Conservation (phyloP, 2,329 filamentous ascomycete genomes). For the Aspergillus fructus region DNA sequence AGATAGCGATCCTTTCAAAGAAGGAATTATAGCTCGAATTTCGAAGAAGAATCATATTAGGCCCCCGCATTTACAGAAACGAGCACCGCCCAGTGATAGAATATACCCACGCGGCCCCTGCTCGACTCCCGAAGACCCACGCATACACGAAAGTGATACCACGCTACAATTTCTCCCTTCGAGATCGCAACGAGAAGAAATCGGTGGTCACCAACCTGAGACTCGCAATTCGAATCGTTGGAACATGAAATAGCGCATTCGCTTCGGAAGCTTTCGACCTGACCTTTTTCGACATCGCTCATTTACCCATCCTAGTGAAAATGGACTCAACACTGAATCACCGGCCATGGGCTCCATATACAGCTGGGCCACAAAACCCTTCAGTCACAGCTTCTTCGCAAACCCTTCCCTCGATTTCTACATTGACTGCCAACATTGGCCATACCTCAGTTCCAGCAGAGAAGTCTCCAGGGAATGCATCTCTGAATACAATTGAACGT, state of each 20-base stretch:
- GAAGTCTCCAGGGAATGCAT: slow-evolving; percentile 43
- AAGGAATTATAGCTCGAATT: not conserved
- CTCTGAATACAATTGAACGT: slow-evolving; percentile 49
- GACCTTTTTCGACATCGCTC: not conserved
- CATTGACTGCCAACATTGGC: slow-evolving; percentile 46
- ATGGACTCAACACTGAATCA: slow-evolving; percentile 45
- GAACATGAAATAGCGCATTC: slow-evolving; percentile 29
- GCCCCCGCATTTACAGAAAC: not conserved
- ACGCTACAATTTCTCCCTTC: not conserved
- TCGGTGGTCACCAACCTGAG: not conserved
- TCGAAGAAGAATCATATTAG: not conserved
- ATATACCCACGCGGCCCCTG: not conserved
- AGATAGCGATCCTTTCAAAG: not conserved
- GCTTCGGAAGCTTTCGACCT: not conserved
- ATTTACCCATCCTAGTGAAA: not conserved
- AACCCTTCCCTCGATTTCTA: slow-evolving; percentile 49
- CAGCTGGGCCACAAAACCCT: slow-evolving; percentile 35
- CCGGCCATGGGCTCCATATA: slow-evolving; percentile 45
- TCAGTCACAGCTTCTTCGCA: slow-evolving; percentile 35
- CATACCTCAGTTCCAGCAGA: slow-evolving; percentile 33
- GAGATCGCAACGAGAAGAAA: not conserved
- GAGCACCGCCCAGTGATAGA: not conserved
- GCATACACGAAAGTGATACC: not conserved
- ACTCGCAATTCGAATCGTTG: not conserved
- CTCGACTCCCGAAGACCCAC: not conserved